Conservation (phyloP, 805 yeast species). For the Tetrapisispora nanseiensis region DNA sequence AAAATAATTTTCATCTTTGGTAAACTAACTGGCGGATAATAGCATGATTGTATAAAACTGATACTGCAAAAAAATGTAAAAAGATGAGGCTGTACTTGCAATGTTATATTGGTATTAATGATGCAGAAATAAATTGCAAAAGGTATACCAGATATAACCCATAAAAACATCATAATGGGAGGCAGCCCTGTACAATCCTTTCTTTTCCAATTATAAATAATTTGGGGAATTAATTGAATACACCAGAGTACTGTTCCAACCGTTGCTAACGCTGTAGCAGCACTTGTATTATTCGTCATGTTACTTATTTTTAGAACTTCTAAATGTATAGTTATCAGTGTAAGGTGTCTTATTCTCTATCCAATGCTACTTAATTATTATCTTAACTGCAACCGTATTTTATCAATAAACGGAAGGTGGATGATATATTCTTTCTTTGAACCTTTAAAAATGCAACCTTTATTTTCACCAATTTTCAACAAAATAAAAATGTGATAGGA, state of each 20-base stretch:
- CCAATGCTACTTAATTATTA: too few relatives aligned
- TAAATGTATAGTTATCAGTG: too few relatives aligned
- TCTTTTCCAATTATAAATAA: conserved; percentile 57
- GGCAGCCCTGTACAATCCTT: conserved; percentile 85
- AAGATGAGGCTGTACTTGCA: conserved; percentile 80
- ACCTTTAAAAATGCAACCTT: too few relatives aligned
- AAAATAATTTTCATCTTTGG: conserved; percentile 30
- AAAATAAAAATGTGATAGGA: too few relatives aligned
- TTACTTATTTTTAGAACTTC: background rate
- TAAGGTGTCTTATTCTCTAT: too few relatives aligned
- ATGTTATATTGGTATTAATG: conserved; percentile 60
- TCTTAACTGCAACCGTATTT: too few relatives aligned
- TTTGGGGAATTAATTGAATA: conserved; percentile 80
- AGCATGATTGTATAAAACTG: conserved; percentile 58
- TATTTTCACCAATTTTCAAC: too few relatives aligned
- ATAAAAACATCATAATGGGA: conserved; percentile 75
- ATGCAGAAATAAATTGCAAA: conserved; percentile 77
- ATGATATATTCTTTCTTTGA: too few relatives aligned
- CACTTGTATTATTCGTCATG: conserved; percentile 1
- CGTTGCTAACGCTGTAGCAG: conserved; percentile 68
- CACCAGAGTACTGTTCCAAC: conserved; percentile 92
- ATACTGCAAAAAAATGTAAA: conserved; percentile 61
- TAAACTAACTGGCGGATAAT: conserved; percentile 58
- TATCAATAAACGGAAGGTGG: too few relatives aligned
- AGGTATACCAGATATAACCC: conserved; percentile 75